Evolutionary conservation across 176 grass and related monocot genomes (phyloP), one percentile per base, ranked within the genome.

Genomic region (Avena insularis): DNA sequence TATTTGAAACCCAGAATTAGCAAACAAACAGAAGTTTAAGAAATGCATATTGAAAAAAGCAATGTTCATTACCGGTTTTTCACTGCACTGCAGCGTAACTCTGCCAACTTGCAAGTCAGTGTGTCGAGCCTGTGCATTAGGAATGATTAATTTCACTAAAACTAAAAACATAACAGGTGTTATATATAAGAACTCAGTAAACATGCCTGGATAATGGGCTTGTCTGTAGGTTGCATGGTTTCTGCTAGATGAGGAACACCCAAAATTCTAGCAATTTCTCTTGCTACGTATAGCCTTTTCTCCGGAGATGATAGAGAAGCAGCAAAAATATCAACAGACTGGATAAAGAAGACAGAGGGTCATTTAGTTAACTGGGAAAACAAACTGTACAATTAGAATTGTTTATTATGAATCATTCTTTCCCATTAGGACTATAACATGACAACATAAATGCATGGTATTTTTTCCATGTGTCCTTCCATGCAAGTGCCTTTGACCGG

Each of bases 241-340:
- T 92, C 87, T 56, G 58, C 83, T 87, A 7, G 81, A 74, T 92
- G 74, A 56, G 71, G 85, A 77, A 93, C 57, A 84, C 88, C 46
- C 40, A 93, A 92, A 50, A 73, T 68, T 64, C 75, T 85, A 82
- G 93, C 88, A 88, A 98, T 86, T 94, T 92, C 92, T 88, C 88
- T 88, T 70, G 90, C 92, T 86, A 92, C 47, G 71, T 73, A 87
- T 83, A 88, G 43, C 35, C 90, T 88, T 83, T 94, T 94, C 61
- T 91, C 93, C 54, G 33, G 80, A 53, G 88, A 95, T 64, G 91
- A 85, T 35, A 93, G 86, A 47, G 87, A 92, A 20, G 93, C 88
- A 82, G 84, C 75, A 91, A 98, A 98, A 72, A 95, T 80, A 89
- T 98, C 96, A 58, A 91, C 71, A 84, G 96, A 93, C 96, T 98